Base-by-base conservation (phyloP, 2,329 filamentous ascomycete genomes). In the Verruconis gallopava region DNA sequence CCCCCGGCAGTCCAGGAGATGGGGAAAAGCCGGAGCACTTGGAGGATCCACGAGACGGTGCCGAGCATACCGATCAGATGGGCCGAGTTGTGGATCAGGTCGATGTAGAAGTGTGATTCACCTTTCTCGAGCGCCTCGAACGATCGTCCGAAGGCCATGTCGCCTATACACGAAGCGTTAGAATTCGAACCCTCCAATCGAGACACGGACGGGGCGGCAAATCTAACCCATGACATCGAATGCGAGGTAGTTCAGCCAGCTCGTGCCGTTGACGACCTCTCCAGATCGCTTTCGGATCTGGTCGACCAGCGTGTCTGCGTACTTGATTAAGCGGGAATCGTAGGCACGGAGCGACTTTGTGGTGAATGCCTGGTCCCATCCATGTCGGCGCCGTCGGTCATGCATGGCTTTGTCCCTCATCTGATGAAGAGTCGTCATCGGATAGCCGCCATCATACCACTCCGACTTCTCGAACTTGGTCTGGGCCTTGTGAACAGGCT, bases 331-430 rank as follows among this genome's bases (percentile, higher is more conserved):
- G 1, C 60, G 53, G 13, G 50, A 43, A 45, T 66, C 64, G 44
- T 67, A 67, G 3, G 58, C 60, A 3, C 62, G 55, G 17, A 67
- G 44, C 4, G 59, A 55, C 41, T 57, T 60, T 44, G 62, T 58
- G 42, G 57, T 60, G 48, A 67, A 67, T 1, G 56, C 64, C 6
- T 52, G 47, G 39, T 56, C 58, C 64, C 64, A 68, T n/a, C 25
- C 25, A 19, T 63, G 51, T 9, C 59, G 52, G 5, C 64, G 54
- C 18, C 64, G 53, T 5, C 52, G 50, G 44, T 64, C 60, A 50
- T 67, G 64, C 18, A 54, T 32, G 12, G 45, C 43, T 34, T 52
- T 53, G 36, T 63, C 55, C 3, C 66, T 57, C 3, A 51, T 54
- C 12, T 57, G 58, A 33, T 66, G 60, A 44, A 71, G 48, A 0